Percentiles rank a stretch among this genome's conserved stretches.
phyloP scores from a whole-genome alignment of 1,284 basidiomycete genomes.

The Naganishia sp. region DNA sequence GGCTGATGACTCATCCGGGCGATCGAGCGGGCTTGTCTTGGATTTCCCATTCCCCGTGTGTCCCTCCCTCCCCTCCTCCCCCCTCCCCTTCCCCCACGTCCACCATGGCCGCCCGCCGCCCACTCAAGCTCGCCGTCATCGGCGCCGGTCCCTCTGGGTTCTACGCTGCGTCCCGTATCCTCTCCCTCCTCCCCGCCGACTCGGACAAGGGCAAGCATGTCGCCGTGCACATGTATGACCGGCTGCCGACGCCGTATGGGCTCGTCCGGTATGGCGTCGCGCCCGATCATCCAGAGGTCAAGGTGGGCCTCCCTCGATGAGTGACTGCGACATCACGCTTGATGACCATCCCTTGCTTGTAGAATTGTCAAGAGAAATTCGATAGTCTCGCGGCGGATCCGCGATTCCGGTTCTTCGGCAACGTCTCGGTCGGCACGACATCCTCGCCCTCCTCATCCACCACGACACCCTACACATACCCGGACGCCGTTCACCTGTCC shows the following conservation, averaged over 20 bases:
- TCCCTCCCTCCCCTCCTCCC: too few relatives aligned
- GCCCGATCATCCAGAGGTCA: slow-evolving; percentile 98
- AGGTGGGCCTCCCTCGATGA: slow-evolving; percentile 60
- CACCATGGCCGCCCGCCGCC: slow-evolving; percentile 27
- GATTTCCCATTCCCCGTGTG: too few relatives aligned
- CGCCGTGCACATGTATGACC: slow-evolving; percentile 85
- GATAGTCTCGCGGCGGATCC: slow-evolving; percentile 69
- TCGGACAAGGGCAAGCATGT: slow-evolving; percentile 55
- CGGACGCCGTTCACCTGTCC: slow-evolving; percentile 53
- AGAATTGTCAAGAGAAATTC: slow-evolving; percentile 98
- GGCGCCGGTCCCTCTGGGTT: slow-evolving; percentile 91
- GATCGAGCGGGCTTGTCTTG: not conserved
- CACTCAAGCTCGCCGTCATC: slow-evolving; percentile 53
- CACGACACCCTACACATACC: slow-evolving; percentile 50
- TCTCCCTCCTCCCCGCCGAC: slow-evolving; percentile 63
- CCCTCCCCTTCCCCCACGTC: not conserved
- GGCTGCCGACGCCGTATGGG: slow-evolving; percentile 91
- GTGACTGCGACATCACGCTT: not conserved
- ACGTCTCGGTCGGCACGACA: slow-evolving; percentile 67
- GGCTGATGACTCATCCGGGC: slow-evolving; percentile 9
- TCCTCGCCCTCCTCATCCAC: slow-evolving; percentile 33
- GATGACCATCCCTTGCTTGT: slow-evolving; percentile 3
- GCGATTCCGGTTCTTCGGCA: slow-evolving; percentile 87
- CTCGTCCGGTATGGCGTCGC: slow-evolving; percentile 95
- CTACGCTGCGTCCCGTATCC: slow-evolving; percentile 82